Conservation (phyloP, 441 rosid genomes). For the Flueggea neowawraea region DNA sequence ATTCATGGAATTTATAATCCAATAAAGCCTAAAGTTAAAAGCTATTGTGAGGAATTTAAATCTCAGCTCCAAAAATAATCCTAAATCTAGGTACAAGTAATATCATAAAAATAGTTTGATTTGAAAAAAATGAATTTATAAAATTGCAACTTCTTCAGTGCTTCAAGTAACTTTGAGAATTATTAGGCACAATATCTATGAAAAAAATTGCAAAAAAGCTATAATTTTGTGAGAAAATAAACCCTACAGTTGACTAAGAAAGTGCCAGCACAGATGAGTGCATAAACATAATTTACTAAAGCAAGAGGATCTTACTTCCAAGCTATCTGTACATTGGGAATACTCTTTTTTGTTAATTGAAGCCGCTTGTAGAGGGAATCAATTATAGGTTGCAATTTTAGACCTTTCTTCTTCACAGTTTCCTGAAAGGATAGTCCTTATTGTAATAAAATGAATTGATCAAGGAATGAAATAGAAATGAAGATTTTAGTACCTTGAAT, state of each 20-base stretch:
- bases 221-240: neutral
- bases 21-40: no score
- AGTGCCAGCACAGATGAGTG: neutral
- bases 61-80: no score
- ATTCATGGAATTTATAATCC: no score
- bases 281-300: neutral
- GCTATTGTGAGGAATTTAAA: no score
- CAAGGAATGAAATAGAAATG: slow-evolving; percentile 3
- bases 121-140: neutral
- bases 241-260: neutral
- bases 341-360: slow-evolving; percentile 26
- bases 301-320: slow-evolving; percentile 54
- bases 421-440: slow-evolving; percentile 42
- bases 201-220: neutral
- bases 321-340: slow-evolving; percentile 38
- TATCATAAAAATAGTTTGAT: no score
- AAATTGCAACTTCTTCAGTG: neutral
- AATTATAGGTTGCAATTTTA: slow-evolving; percentile 43
- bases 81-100: no score
- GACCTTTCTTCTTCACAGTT: slow-evolving; percentile 47
- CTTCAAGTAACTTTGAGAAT: no score
- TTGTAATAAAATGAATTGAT: neutral
- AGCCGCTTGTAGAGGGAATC: slow-evolving; percentile 47
- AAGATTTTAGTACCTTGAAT: slow-evolving; percentile 45
- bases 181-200: neutral